Percentiles rank a stretch among this genome's conserved stretches.
phyloP scores from a whole-genome alignment of 176 grass and related monocot species.

The Chrysopogon serrulatus region DNA sequence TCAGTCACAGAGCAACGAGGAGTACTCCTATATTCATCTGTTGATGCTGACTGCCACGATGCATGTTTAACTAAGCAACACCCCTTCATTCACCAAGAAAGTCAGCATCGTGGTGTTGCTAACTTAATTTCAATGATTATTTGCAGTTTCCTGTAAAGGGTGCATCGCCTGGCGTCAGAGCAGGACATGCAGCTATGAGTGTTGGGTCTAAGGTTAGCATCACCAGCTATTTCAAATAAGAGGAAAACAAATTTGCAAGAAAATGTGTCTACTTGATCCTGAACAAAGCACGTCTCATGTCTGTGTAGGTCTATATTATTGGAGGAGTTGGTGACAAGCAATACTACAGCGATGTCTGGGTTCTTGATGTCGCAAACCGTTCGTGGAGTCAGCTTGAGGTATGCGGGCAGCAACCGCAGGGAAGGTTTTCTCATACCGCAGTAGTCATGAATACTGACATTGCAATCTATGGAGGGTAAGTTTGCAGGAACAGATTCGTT shows the following conservation, averaged over 20 bases:
- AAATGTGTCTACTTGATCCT: background rate
- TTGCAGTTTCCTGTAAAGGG: constrained; percentile 75
- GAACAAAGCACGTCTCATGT: background rate
- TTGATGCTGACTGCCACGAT: background rate
- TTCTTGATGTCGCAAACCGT: constrained; percentile 62
- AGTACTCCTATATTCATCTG: background rate
- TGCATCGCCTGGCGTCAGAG: constrained; percentile 76
- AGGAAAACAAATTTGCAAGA: background rate
- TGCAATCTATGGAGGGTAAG: constrained; percentile 94
- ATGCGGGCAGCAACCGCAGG: constrained; percentile 85
- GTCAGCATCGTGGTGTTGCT: background rate
- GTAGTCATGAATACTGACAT: constrained; percentile 69
- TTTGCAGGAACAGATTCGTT: background rate
- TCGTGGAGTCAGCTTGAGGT: constrained; percentile 82
- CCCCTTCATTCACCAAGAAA: background rate
- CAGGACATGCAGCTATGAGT: constrained; percentile 77
- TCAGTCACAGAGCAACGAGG: background rate
- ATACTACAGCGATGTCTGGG: constrained; percentile 95
- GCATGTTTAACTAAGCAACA: background rate
- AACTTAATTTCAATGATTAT: background rate
- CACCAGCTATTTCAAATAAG: background rate
- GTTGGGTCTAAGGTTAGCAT: constrained; percentile 80
- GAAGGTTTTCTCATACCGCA: constrained; percentile 84
- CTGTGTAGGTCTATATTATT: constrained; percentile 69
- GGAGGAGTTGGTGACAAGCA: constrained; percentile 97